Conservation (phyloP, 176 grass and related monocot species). For the Coix lacrymajobi region DNA sequence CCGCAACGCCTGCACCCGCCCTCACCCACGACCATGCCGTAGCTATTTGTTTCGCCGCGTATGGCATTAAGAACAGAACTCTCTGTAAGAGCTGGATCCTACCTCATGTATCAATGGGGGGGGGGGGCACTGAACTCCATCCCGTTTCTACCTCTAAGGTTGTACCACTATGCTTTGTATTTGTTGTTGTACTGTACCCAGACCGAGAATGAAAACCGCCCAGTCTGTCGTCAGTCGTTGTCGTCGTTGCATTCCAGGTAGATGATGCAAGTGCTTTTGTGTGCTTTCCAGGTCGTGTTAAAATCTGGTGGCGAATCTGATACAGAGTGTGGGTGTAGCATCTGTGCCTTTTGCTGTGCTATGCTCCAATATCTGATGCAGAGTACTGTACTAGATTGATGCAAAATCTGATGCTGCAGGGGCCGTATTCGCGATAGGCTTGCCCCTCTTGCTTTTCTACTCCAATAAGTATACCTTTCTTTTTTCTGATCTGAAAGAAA, state of each 20-base stretch:
- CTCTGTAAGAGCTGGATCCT: slow-evolving; percentile 16
- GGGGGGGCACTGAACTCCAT: not conserved
- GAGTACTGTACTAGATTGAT: not conserved
- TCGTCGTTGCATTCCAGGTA: not conserved
- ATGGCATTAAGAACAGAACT: slow-evolving; percentile 26
- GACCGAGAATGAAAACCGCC: not conserved
- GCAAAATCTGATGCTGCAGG: not conserved
- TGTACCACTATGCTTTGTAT: slow-evolving; percentile 14
- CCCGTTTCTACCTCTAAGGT: slow-evolving; percentile 6
- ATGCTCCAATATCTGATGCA: too few relatives aligned
- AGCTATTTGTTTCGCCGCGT: not conserved
- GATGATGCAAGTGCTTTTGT: not conserved
- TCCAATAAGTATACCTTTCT: too few relatives aligned
- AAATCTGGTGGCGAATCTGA: slow-evolving; percentile 10
- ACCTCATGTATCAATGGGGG: not conserved
- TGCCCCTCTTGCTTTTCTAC: too few relatives aligned
- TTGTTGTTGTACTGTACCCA: not conserved
- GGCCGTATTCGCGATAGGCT: not conserved
- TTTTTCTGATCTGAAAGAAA: not conserved
- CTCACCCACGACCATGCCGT: not conserved
- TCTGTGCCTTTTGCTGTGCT: not conserved
- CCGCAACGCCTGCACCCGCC: not conserved
- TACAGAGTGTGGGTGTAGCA: not conserved
- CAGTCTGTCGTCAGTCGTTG: not conserved
- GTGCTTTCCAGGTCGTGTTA: not conserved